Evolutionary conservation across 2,329 filamentous ascomycete genomes (phyloP), one percentile per base, ranked within the genome.

Genomic region (Zasmidium cellare): DNA sequence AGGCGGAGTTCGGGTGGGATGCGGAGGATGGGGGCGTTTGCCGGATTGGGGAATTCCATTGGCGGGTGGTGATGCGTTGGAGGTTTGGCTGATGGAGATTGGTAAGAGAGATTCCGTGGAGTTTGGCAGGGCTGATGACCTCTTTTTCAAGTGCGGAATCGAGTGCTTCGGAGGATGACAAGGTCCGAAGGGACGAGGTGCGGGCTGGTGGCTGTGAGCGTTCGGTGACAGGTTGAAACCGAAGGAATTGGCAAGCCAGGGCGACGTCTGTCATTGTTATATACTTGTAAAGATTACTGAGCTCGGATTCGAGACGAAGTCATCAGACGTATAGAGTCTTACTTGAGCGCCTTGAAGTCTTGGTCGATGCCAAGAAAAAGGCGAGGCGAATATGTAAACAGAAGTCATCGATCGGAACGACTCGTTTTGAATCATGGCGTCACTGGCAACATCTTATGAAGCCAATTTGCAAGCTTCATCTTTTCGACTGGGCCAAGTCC

Each of bases 381-480:
- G n/a, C 16, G 9, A 5, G 16, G 16, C 20, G 22, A 14, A 28
- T 28, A 49, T 28, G 22, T 18, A 24, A 25, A 25, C 22, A 25
- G 20, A 25, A 14, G 22, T 25, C 14, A 16, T 19, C 22, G 7
- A 20, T 28, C 20, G 9, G 3, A 49, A 9, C 22, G 12, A 7
- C 5, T 11, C 3, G 35, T 14, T 7, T 2, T 49, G 22, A 28
- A 28, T 25, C 25, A 28, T 20, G 20, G 6, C 12, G 25, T 20
- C 25, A 9, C n/a, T 9, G 66, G 66, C 25, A 69, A 51, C 59
- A 65, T 68, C n/a, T 56, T 45, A 45, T 64, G 51, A 14, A 69
- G 25, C 66, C 67, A 67, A 3, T 58, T 46, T 6, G 58, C 56
- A 18, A 66, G 54, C 6, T 50, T 51, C 24, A 11, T 16, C 20